phyloP scores from a whole-genome alignment of 1,139 yeast genomes.

The Yamadazyma oceani region DNA sequence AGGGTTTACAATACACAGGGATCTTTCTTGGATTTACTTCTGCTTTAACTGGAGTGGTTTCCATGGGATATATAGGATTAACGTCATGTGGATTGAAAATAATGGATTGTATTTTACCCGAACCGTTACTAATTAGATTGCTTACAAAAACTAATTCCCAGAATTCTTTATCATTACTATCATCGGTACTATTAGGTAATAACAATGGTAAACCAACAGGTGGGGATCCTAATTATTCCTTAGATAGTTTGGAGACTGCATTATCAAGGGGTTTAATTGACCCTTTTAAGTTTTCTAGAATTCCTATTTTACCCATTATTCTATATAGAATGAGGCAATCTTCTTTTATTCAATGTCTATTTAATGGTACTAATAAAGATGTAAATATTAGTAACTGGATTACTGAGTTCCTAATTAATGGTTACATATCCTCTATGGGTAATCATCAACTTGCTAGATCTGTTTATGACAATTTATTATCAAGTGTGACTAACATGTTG shows the following conservation, averaged over 20 bases:
- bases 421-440: constrained; percentile 42
- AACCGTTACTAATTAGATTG: constrained; percentile 31
- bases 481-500: constrained; percentile 9
- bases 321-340: constrained; percentile 42
- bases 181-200: constrained; percentile 21
- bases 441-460: constrained; percentile 30
- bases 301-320: constrained; percentile 42
- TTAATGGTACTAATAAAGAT: constrained; percentile 11
- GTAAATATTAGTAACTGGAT: constrained; percentile 22
- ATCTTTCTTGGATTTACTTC: constrained; percentile 39
- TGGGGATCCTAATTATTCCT: constrained; percentile 16
- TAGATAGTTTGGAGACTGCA: constrained; percentile 37
- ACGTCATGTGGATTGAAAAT: constrained; percentile 43
- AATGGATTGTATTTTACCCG: constrained; percentile 40
- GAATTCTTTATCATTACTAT: constrained; percentile 13
- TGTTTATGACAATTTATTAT: constrained; percentile 15
- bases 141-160: constrained; percentile 19
- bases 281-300: constrained; percentile 40
- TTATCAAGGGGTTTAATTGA: constrained; percentile 37
- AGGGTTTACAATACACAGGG: constrained; percentile 32
- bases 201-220: constrained; percentile 5
- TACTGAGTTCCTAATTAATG: constrained; percentile 37
- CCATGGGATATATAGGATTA: constrained; percentile 44
- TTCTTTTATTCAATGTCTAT: constrained; percentile 32
- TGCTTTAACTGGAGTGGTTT: constrained; percentile 42